phyloP scores from a whole-genome alignment of 139 green algal species.

The Gonium pectorale region DNA sequence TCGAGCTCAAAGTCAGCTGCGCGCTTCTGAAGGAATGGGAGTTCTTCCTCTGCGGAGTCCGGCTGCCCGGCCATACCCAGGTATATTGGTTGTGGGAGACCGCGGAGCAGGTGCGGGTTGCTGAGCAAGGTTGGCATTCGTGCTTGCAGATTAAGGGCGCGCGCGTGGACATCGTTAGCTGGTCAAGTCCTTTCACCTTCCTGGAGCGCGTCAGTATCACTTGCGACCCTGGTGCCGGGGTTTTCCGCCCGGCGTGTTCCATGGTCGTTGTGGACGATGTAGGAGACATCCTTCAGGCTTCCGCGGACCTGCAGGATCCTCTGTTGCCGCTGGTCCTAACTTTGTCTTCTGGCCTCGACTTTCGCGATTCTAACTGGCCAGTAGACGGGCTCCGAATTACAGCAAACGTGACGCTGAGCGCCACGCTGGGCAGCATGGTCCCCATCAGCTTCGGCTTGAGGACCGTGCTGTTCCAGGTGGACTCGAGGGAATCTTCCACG shows the following conservation, averaged over 20 bases:
- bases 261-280: not conserved
- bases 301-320: not conserved
- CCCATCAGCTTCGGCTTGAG: slow-evolving; percentile 20
- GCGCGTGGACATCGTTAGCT: not conserved
- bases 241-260: not conserved
- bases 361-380: slow-evolving; percentile 1
- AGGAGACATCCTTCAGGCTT: slow-evolving; percentile 4
- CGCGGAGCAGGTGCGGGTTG: too few relatives aligned
- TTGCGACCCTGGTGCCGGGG: not conserved
- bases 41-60: not conserved
- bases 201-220: slow-evolving; percentile 13
- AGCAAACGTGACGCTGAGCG: slow-evolving; percentile 24
- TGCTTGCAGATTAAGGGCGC: not conserved
- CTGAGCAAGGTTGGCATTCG: too few relatives aligned
- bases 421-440: not conserved
- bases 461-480: slow-evolving; percentile 26
- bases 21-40: not conserved
- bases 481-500: not conserved
- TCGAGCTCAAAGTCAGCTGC: not conserved
- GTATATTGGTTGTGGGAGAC: too few relatives aligned
- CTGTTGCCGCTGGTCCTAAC: slow-evolving; percentile 8
- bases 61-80: slow-evolving; percentile 10
- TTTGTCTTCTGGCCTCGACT: not conserved
- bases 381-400: slow-evolving; percentile 7
- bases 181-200: not conserved